Base-by-base conservation (phyloP, 2,329 filamentous ascomycete species). In the Onygena corvina region DNA sequence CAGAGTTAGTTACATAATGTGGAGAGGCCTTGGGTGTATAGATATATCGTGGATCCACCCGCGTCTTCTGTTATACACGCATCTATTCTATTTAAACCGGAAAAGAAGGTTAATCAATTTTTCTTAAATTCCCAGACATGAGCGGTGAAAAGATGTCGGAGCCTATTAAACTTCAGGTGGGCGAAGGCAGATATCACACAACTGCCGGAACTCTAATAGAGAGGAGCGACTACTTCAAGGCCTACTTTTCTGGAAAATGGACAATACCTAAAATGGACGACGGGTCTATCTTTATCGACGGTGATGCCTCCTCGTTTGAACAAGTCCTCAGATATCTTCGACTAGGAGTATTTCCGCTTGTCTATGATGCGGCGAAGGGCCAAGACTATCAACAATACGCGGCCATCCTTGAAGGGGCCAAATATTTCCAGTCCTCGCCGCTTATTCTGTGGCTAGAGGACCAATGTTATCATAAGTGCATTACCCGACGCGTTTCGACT, bases 281-380 rank as follows among this genome's bases (percentile, higher is more conserved):
- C 16, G 49, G 49, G 3, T 47, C 40, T 11, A 47, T 53, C 20
- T 51, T 48, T 21, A 40, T 53, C 27, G 52, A 53, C n/a, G 46
- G 36, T n/a, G 35, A 51, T 27, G n/a, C 23, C 9, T 18, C 27
- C n/a, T 12, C 46, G 3, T 53, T 53, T 33, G 46, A 47, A 29
- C 35, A 47, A 29, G 36, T 53, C 27, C 29, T 53, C n/a, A 20
- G 35, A 9, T 53, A 53, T 45, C 46, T 53, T 30, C 52, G 52
- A 16, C 52, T 38, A 7, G 52, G 52, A 3, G 30, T 42, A 21
- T 53, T 53, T 29, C 49, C 52, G 2, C 40, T 53, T 11, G 38
- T 34, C 3, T 53, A 47, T 33, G 45, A 47, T 46, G 14, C 35
- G 29, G 29, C 14, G 18, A 47, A 35, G 11, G 49, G 52, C 11